Percentiles rank a stretch among this genome's conserved stretches.
phyloP scores from a whole-genome alignment of 2,329 filamentous ascomycete genomes.

The Bipolaris gigantea region DNA sequence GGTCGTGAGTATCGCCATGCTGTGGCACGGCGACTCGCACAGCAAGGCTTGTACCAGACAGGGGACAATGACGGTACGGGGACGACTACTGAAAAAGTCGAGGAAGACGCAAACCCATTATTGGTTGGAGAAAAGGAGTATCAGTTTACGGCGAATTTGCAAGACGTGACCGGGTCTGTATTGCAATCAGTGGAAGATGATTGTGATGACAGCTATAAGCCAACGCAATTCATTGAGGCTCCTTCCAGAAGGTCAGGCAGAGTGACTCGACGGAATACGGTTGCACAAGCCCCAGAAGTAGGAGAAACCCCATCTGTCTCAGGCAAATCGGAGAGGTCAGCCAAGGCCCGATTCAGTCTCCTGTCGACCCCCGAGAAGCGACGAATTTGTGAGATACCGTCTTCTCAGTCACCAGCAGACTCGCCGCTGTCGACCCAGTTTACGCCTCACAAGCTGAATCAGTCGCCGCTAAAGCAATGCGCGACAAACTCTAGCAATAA shows the following conservation, averaged over 20 bases:
- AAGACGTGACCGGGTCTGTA: neutral
- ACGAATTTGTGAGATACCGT: constrained; percentile 36
- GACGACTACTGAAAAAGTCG: neutral
- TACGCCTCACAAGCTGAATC: constrained; percentile 22
- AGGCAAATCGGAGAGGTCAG: neutral
- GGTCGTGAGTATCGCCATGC: constrained; percentile 16
- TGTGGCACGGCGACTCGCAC: constrained; percentile 22
- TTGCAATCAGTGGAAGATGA: constrained; percentile 15
- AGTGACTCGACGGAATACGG: constrained; percentile 7
- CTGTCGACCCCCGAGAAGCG: constrained; percentile 40
- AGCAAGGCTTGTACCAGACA: constrained; percentile 19
- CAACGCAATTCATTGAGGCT: constrained; percentile 34
- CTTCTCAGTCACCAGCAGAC: constrained; percentile 42
- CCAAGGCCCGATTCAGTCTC: constrained; percentile 30
- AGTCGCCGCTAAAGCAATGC: constrained; percentile 21
- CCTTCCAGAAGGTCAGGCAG: constrained; percentile 19
- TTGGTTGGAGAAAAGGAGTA: neutral
- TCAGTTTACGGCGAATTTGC: neutral
- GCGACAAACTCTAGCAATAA: constrained; percentile 8
- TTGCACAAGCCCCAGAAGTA: neutral
- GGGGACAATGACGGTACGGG: neutral
- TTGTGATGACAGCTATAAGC: constrained; percentile 31
- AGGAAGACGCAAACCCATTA: neutral
- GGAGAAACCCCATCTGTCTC: neutral
- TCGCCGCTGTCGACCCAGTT: constrained; percentile 34